phyloP scores from a whole-genome alignment of 108 stramenopile genomes.

The Cyclotella sp. region DNA sequence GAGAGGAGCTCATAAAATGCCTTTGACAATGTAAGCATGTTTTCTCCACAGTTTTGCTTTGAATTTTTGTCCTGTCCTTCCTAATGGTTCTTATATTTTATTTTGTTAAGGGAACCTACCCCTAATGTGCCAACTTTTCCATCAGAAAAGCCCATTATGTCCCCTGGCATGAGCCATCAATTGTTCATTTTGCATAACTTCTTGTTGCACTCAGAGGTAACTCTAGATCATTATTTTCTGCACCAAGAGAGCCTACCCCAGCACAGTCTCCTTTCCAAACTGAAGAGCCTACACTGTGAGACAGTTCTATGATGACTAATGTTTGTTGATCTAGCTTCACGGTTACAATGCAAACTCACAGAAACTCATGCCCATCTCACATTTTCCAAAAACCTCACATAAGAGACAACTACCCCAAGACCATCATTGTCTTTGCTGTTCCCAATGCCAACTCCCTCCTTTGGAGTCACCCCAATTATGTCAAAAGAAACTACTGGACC shows the following conservation, averaged over 20 bases:
- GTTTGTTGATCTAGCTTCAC: too few species aligned
- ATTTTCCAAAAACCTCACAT: not conserved
- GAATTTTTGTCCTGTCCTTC: not conserved
- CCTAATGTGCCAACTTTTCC: not conserved
- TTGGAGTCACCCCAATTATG: slow-evolving; percentile 23
- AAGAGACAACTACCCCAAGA: not conserved
- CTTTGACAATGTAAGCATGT: not conserved
- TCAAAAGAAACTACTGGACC: slow-evolving; percentile 29
- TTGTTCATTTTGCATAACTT: not conserved
- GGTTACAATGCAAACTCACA: not conserved
- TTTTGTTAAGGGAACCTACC: not conserved
- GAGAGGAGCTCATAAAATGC: not conserved
- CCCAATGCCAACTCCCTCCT: slow-evolving; percentile 18
- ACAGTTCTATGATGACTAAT: too few species aligned
- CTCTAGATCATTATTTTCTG: not conserved
- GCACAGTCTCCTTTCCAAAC: too few species aligned
- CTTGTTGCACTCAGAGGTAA: too few species aligned
- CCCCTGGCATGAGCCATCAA: not conserved
- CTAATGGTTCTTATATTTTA: not conserved
- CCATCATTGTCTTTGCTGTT: not conserved
- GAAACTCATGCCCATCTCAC: not conserved
- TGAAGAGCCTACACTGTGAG: too few species aligned
- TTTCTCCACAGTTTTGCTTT: too few species aligned
- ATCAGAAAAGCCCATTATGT: not conserved
- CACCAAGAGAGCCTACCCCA: not conserved